Conservation (phyloP, 2,329 filamentous ascomycete genomes). For the Cryphonectria radicalis region DNA sequence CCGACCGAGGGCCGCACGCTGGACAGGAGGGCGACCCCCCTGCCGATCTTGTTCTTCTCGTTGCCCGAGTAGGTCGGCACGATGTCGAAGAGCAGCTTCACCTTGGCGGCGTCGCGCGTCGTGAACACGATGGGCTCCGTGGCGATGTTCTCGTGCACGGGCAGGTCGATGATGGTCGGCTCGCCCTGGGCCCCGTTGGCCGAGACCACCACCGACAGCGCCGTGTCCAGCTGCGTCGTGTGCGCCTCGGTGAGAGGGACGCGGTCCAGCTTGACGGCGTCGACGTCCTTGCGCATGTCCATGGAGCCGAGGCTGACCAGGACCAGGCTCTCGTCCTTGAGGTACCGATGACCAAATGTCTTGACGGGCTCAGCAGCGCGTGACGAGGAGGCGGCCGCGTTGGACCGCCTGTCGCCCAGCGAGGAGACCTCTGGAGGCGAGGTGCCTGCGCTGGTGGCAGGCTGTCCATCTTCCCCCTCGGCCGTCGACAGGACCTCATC, state of each 20-base stretch:
- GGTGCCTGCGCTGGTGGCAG: slow-evolving; percentile 35
- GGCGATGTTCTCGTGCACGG: slow-evolving; percentile 89
- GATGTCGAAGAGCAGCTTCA: slow-evolving; percentile 92
- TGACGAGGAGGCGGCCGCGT: slow-evolving; percentile 42
- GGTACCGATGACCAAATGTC: slow-evolving; percentile 93
- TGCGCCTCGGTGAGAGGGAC: slow-evolving; percentile 89
- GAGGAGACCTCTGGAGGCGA: slow-evolving; percentile 61
- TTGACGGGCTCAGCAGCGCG: slow-evolving; percentile 79
- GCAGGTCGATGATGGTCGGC: slow-evolving; percentile 86
- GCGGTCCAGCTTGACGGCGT: slow-evolving; percentile 83
- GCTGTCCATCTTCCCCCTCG: slow-evolving; percentile 22
- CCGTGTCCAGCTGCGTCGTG: slow-evolving; percentile 90
- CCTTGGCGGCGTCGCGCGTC: slow-evolving; percentile 74
- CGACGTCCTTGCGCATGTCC: slow-evolving; percentile 82
- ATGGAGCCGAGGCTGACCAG: slow-evolving; percentile 92
- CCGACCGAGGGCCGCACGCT: slow-evolving; percentile 83
- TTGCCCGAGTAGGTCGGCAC: slow-evolving; percentile 93
- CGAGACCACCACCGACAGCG: slow-evolving; percentile 87
- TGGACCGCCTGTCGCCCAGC: slow-evolving; percentile 62
- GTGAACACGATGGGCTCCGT: slow-evolving; percentile 94
- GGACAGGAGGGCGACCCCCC: slow-evolving; percentile 85
- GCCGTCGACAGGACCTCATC: slow-evolving; percentile 28
- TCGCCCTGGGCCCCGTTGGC: slow-evolving; percentile 85
- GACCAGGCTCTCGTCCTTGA: slow-evolving; percentile 86
- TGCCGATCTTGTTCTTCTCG: slow-evolving; percentile 84